phyloP scores from a whole-genome alignment of 1,139 yeast genomes.

The Suhomyces bribrorum region DNA sequence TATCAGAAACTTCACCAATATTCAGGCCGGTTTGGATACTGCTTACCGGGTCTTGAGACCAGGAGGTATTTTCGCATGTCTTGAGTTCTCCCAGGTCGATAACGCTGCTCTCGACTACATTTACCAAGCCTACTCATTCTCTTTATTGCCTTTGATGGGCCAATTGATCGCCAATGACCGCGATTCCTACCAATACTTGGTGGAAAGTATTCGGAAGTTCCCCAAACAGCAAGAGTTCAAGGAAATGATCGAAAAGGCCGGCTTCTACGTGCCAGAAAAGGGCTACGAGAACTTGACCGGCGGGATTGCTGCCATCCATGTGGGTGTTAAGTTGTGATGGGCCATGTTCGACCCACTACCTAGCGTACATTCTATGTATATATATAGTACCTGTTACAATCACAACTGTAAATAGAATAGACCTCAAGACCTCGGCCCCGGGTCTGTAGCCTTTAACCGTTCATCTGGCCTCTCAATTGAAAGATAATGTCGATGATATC shows the following conservation, averaged over 20 bases:
- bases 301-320: conserved; percentile 95
- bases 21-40: conserved; percentile 88
- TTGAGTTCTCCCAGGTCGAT: conserved; percentile 91
- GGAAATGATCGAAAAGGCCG: conserved; percentile 90
- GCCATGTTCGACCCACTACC: too few species aligned
- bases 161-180: conserved; percentile 93
- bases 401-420: not conserved
- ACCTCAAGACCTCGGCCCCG: conserved; percentile 53
- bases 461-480: conserved; percentile 19
- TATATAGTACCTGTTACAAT: conserved; percentile 4
- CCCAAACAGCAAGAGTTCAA: conserved; percentile 93
- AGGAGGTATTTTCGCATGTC: conserved; percentile 98
- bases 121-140: conserved; percentile 87
- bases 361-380: conserved; percentile 10
- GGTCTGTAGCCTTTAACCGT: too few species aligned
- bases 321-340: conserved; percentile 83
- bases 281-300: conserved; percentile 96
- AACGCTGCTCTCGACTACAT: conserved; percentile 71
- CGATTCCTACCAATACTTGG: conserved; percentile 93
- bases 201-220: conserved; percentile 88
- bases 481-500: conserved; percentile 15
- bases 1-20: conserved; percentile 91
- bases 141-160: conserved; percentile 89
- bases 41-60: conserved; percentile 95
- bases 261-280: conserved; percentile 79